Conservation (phyloP, 768 basidiomycete genomes). For the Boletus barrowsii region DNA sequence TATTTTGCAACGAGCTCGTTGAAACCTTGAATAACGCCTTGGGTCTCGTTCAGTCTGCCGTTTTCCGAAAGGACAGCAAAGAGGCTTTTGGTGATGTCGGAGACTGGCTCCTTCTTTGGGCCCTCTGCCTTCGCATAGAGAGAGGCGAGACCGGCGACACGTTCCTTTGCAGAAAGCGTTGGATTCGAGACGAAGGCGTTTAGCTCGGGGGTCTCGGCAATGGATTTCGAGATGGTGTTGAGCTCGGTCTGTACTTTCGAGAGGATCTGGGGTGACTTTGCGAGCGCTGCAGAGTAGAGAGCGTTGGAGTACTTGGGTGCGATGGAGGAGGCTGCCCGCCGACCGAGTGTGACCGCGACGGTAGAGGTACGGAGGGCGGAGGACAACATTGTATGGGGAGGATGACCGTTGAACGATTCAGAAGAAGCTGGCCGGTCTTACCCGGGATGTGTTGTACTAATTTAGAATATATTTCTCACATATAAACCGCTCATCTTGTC, state of each 20-base stretch:
- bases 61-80: conserved; percentile 89
- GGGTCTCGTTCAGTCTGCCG: conserved; percentile 80
- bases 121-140: conserved; percentile 70
- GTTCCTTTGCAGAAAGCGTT: conserved; percentile 80
- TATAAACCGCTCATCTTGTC: neutral
- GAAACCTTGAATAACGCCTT: conserved; percentile 88
- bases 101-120: conserved; percentile 70
- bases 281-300: conserved; percentile 74
- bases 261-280: conserved; percentile 80
- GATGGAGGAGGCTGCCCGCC: conserved; percentile 73
- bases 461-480: conserved; percentile 3
- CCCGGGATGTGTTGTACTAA: neutral
- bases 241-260: conserved; percentile 87
- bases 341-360: conserved; percentile 38
- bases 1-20: conserved; percentile 84
- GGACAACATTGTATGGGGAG: conserved; percentile 48
- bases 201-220: conserved; percentile 65
- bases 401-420: neutral
- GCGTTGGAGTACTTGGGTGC: conserved; percentile 85
- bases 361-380: conserved; percentile 51
- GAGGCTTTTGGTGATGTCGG: conserved; percentile 90
- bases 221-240: conserved; percentile 60
- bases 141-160: conserved; percentile 59
- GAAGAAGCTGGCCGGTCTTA: conserved; percentile 1
- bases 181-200: conserved; percentile 82